Percentiles rank a stretch among this genome's conserved stretches.
Conservation (phyloP, 495 filamentous ascomycete genomes). For the Halenospora varia region DNA sequence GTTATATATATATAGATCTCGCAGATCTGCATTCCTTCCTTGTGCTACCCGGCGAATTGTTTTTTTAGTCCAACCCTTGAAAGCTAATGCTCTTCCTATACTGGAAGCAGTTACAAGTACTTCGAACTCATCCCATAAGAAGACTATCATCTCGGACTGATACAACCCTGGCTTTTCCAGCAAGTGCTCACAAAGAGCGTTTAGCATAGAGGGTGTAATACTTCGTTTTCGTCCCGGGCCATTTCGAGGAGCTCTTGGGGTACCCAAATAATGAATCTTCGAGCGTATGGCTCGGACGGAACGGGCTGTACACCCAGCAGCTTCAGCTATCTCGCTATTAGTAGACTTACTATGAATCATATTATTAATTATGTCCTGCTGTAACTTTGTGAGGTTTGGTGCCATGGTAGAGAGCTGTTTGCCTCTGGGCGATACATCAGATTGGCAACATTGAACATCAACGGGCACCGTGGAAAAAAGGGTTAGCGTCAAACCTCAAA, state of each 20-base stretch:
- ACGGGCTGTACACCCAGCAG: slow-evolving; percentile 23
- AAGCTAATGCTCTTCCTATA: slow-evolving; percentile 13
- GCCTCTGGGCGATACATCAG: neutral
- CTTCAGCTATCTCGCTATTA: slow-evolving; percentile 23
- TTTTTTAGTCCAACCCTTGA: slow-evolving; percentile 16
- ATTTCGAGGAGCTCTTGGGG: slow-evolving; percentile 26
- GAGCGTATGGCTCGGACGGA: slow-evolving; percentile 26
- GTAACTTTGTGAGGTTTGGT: neutral
- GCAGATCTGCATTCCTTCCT: slow-evolving; percentile 19
- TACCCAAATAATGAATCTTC: slow-evolving; percentile 31
- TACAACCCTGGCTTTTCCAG: slow-evolving; percentile 14
- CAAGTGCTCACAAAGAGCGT: slow-evolving; percentile 15
- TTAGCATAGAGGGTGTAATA: slow-evolving; percentile 27
- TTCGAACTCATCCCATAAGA: neutral
- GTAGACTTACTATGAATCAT: slow-evolving; percentile 25
- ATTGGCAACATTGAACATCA: no score
- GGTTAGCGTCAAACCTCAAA: neutral
- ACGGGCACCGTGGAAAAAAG: neutral
- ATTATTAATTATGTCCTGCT: slow-evolving; percentile 9
- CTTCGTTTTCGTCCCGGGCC: slow-evolving; percentile 18
- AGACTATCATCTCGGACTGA: neutral
- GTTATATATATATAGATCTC: slow-evolving; percentile 17
- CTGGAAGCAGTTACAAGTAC: neutral
- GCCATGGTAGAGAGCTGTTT: neutral
- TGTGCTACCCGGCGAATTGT: slow-evolving; percentile 16